These are phyloP conservation scores for Verticillium zaregamsianum DNA, from an alignment of 2,329 filamentous ascomycete genomes.

Conservation along the genomic window DNA sequence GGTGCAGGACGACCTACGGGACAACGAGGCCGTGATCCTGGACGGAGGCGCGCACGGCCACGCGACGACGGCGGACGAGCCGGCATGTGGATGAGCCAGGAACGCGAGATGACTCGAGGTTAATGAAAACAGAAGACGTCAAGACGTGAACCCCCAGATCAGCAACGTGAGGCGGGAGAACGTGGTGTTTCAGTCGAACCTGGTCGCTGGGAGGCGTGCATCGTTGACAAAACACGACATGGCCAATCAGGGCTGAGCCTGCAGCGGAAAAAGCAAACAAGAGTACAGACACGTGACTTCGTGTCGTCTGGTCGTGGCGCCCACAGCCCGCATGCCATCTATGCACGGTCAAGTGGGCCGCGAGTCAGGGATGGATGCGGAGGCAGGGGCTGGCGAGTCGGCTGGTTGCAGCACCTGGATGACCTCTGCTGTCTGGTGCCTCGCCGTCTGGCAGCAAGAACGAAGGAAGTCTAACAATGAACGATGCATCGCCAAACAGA, in stretches of 20 bases:
- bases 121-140: too few species aligned
- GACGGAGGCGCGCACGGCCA: slow-evolving; percentile 51
- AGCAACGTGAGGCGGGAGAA: neutral
- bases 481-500: neutral
- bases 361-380: neutral
- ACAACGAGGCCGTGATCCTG: slow-evolving; percentile 56
- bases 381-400: neutral
- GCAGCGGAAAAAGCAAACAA: neutral
- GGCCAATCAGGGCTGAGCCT: neutral
- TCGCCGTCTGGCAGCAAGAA: neutral
- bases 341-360: neutral
- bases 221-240: neutral
- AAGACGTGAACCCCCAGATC: neutral
- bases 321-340: neutral
- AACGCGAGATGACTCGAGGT: neutral
- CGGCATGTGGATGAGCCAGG: slow-evolving; percentile 29
- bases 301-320: neutral
- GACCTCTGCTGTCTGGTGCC: neutral
- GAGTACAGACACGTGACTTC: neutral
- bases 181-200: neutral
- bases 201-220: neutral
- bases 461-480: neutral
- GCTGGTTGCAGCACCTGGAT: neutral
- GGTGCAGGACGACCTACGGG: slow-evolving; percentile 55
- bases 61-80: slow-evolving; percentile 28